These are phyloP conservation scores for Gossypium australe DNA, from an alignment of 345 rosid species.

Conservation along the genomic window DNA sequence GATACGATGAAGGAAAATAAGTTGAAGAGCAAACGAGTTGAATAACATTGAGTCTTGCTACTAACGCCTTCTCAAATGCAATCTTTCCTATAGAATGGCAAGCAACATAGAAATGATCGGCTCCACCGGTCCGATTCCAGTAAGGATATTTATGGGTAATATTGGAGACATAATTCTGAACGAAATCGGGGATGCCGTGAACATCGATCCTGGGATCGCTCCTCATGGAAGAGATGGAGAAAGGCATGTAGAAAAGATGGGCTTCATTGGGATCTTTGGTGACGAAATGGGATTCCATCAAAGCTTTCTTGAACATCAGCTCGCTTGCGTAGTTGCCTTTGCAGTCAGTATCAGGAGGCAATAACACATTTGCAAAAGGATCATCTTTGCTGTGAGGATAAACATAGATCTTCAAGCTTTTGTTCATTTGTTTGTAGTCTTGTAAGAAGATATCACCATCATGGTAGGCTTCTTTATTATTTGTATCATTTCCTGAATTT, in stretches of 20 bases:
- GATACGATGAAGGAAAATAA: slow-evolving; percentile 31
- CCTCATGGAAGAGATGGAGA: slow-evolving; percentile 46
- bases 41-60: slow-evolving; percentile 40
- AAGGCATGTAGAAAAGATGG: slow-evolving; percentile 55
- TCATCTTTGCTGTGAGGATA: slow-evolving; percentile 27
- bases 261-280: slow-evolving; percentile 42
- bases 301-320: slow-evolving; percentile 46
- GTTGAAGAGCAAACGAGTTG: slow-evolving; percentile 54
- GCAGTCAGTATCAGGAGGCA: slow-evolving; percentile 32
- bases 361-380: slow-evolving; percentile 41
- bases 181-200: slow-evolving; percentile 35
- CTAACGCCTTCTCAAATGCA: slow-evolving; percentile 30
- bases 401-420: slow-evolving; percentile 51
- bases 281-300: slow-evolving; percentile 45
- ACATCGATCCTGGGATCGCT: slow-evolving; percentile 37
- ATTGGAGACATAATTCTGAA: slow-evolving; percentile 33
- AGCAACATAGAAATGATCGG: slow-evolving; percentile 54
- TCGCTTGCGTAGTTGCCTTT: slow-evolving; percentile 53
- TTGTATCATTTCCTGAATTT: slow-evolving; percentile 25
- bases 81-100: slow-evolving; percentile 45
- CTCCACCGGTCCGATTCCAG: slow-evolving; percentile 52
- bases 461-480: slow-evolving; percentile 37
- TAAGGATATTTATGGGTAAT: slow-evolving; percentile 39
- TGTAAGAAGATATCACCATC: slow-evolving; percentile 37
- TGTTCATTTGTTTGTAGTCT: slow-evolving; percentile 51